Base-by-base conservation (phyloP, 768 basidiomycete species). In the button mushroom (Agaricus bisporus) region DNA sequence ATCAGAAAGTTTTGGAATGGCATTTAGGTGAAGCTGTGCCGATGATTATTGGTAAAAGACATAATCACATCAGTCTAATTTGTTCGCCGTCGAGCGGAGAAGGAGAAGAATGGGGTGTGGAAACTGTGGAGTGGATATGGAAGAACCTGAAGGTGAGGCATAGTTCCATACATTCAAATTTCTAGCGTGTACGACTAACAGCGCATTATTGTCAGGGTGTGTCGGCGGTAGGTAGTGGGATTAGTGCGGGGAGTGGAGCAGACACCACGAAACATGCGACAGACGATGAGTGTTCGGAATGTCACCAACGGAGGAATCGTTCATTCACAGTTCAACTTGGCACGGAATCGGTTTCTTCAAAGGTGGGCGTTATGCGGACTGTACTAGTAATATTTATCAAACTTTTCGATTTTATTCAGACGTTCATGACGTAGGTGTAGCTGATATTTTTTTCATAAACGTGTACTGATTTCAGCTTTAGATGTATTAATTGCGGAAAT, bases 51-150 rank as follows among this genome's bases (percentile, higher is more conserved):
- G 76, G 70, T 0, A 61, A 62, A 54, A 78, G 78, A 0, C 85
- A 88, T 57, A 86, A 86, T 63, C 85, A 86, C 58, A 68, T 86
- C 51, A 86, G 83, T 55, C 59, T 73, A 12, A 73, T 75, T 46
- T 74, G 70, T 69, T 73, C 73, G 12, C 60, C 84, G 53, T 63
- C 70, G 3, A 77, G 73, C 2, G 83, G 84, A 1, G 64, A 79
- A 58, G 85, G 80, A 15, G 85, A 86, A 59, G 72, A 77, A 29
- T 86, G 85, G 83, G 83, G 71, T 1, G 68, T 76, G 51, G 73
- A 80, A 15, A 73, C 77, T 35, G 65, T 64, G 20, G 57, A 62
- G 22, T 76, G 75, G 74, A 70, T 73, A 35, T 58, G 56, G 55
- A 52, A 49, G 37, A 17, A 41, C 4, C 17, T 41, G 41, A 42